Conservation (phyloP, 1,284 basidiomycete species). For the Rhodotorula glutinis region DNA sequence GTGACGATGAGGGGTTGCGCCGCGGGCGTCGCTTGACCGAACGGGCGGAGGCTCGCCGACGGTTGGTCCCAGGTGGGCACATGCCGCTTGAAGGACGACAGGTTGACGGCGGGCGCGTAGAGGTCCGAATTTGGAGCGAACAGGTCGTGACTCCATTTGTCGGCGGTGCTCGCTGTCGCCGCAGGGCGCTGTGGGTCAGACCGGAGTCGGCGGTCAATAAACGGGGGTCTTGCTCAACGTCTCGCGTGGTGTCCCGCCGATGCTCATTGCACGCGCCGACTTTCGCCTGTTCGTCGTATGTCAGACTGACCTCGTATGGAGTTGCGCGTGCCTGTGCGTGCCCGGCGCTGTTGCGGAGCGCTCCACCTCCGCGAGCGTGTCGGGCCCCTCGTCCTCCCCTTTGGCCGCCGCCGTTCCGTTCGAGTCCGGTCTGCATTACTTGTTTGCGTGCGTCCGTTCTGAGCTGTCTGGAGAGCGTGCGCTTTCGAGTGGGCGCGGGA, state of each 20-base stretch:
- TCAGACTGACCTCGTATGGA: neutral
- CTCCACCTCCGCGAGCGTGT: neutral
- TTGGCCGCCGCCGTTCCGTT: neutral
- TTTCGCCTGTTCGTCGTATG: too few species aligned
- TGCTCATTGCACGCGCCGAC: neutral
- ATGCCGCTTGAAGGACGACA: neutral
- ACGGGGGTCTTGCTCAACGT: too few species aligned
- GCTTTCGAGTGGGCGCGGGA: too few species aligned
- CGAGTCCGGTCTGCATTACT: neutral
- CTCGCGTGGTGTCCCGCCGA: neutral
- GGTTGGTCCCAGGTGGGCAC: neutral
- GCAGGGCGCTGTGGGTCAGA: slow-evolving; percentile 6
- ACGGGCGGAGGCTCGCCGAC: slow-evolving; percentile 18
- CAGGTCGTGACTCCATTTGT: slow-evolving; percentile 35
- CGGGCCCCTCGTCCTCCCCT: neutral
- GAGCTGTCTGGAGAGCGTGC: too few species aligned
- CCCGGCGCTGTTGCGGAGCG: neutral
- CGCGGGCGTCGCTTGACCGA: slow-evolving; percentile 27
- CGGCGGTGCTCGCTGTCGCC: neutral
- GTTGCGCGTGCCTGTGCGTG: neutral
- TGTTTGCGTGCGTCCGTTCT: too few species aligned
- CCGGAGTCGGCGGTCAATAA: neutral
- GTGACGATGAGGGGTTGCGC: slow-evolving; percentile 10
- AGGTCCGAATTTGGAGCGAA: slow-evolving; percentile 20
- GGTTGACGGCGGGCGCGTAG: slow-evolving; percentile 27